Base-by-base conservation (phyloP, 495 filamentous ascomycete species). In the Talaromyces borbonicus region DNA sequence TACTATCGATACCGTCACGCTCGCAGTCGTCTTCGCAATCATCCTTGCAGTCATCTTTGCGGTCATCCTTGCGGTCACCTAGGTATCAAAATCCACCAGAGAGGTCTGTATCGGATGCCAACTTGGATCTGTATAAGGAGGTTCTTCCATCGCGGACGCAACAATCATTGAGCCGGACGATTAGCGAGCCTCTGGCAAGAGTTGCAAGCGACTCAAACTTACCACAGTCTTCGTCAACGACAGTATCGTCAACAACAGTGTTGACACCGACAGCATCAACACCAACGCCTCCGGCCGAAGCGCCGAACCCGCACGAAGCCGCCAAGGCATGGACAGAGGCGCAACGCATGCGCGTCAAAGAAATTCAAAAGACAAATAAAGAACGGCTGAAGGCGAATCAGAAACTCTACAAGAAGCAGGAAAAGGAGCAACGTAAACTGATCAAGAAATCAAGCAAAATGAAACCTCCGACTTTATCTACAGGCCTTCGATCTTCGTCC, bases 401-500 rank as follows among this genome's bases (percentile, higher is more conserved):
- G 6, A 53, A 39, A 26, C 48, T 53, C 14, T 25, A 57, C 7
- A 57, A 58, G 22, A 57, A 58, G 36, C 54, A 56, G 20, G 39
- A 43, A n/a, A 60, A 58, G 35, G 57, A 62, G 42, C 53, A 55
- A 44, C 46, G 48, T 6, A 46, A 46, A 24, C 18, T 23, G 9
- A 32, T 32, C 11, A 46, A 46, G 30, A 36, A 36, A 29, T 24
- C 24, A 22, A 14, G 14, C 1, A 43, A 43, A 8, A 18, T 7
- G 30, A 46, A 22, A 16, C 11, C 14, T 38, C 19, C 43, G 12
- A 9, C 22, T 0, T 16, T 14, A 16, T 12, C 41, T 6, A 22
- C n/a, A 29, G 16, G 12, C 16, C 19, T 43, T 15, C 16, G 24
- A 9, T 35, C 30, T 11, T 15, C 18, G 22, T 43, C 39, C 11